A percentile compares a stretch with the other conserved stretches of the same genome.
These are phyloP conservation scores for Colletotrichum magnum DNA, from an alignment of 2,329 filamentous ascomycete species.

Conservation along the genomic window DNA sequence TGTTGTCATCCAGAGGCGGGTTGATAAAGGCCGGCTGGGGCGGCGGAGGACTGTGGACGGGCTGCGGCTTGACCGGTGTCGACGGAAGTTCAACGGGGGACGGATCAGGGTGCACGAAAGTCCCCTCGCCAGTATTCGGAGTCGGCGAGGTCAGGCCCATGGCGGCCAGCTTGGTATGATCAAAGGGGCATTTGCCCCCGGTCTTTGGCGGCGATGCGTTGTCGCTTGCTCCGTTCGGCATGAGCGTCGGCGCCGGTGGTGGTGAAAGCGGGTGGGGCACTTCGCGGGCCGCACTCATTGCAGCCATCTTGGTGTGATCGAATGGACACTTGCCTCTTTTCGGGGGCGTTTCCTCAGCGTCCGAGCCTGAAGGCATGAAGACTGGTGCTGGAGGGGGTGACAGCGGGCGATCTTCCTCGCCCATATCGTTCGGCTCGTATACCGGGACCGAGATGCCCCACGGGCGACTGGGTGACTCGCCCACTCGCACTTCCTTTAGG, in stretches of 20 bases:
- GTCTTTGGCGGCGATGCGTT: constrained; percentile 44
- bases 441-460: constrained; percentile 91
- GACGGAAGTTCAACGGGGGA: constrained; percentile 41
- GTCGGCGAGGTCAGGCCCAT: constrained; percentile 45
- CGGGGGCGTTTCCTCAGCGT: constrained; percentile 40
- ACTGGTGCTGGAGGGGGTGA: constrained; percentile 73
- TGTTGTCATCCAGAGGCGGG: constrained; percentile 50
- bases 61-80: constrained; percentile 44
- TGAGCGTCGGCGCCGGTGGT: constrained; percentile 69
- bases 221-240: constrained; percentile 54
- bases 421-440: constrained; percentile 57
- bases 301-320: constrained; percentile 62
- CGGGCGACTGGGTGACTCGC: constrained; percentile 91
- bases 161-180: constrained; percentile 60
- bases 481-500: constrained; percentile 90
- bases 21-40: constrained; percentile 68
- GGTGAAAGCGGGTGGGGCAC: constrained; percentile 62
- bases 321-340: constrained; percentile 71
- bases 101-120: constrained; percentile 30
- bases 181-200: constrained; percentile 72
- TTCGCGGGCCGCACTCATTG: constrained; percentile 46
- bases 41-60: constrained; percentile 43
- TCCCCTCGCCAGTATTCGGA: constrained; percentile 34
- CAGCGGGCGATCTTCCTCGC: constrained; percentile 57
- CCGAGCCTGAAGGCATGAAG: constrained; percentile 59